Conservation (phyloP, 768 basidiomycete genomes). For the Porpolomopsis calyptriformis region DNA sequence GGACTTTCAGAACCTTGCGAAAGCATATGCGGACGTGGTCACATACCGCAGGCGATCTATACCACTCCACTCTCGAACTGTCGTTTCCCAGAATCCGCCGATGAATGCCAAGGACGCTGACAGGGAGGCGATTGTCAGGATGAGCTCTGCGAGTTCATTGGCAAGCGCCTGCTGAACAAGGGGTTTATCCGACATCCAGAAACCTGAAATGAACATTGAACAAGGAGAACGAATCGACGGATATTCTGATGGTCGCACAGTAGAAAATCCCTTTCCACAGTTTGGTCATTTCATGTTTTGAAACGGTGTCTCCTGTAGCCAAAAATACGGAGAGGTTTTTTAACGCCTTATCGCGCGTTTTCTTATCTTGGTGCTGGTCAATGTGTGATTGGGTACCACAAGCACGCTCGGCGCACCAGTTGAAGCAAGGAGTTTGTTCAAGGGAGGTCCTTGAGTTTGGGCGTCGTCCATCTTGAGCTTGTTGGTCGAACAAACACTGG, state of each 20-base stretch:
- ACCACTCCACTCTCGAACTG: slow-evolving; percentile 86
- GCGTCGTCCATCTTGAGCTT: too few relatives aligned
- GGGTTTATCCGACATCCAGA: slow-evolving; percentile 99
- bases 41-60: slow-evolving; percentile 82
- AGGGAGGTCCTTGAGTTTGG: too few relatives aligned
- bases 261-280: slow-evolving; percentile 98
- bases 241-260: slow-evolving; percentile 40
- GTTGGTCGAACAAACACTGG: neutral
- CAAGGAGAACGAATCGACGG: neutral
- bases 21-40: neutral
- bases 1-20: neutral
- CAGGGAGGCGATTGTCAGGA: slow-evolving; percentile 54
- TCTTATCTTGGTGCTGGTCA: slow-evolving; percentile 53
- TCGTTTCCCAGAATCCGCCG: slow-evolving; percentile 83
- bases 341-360: slow-evolving; percentile 84
- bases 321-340: slow-evolving; percentile 71
- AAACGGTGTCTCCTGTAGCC: slow-evolving; percentile 50
- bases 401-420: slow-evolving; percentile 46
- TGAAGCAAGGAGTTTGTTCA: slow-evolving; percentile 88
- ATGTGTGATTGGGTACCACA: neutral
- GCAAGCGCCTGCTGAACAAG: slow-evolving; percentile 91
- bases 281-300: slow-evolving; percentile 75
- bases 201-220: slow-evolving; percentile 54
- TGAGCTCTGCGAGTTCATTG: slow-evolving; percentile 69
- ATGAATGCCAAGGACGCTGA: slow-evolving; percentile 64